A percentile compares a stretch with the other conserved stretches of the same genome.
Conservation (phyloP, 2,329 filamentous ascomycete genomes). For the Xylariaceae sp. region DNA sequence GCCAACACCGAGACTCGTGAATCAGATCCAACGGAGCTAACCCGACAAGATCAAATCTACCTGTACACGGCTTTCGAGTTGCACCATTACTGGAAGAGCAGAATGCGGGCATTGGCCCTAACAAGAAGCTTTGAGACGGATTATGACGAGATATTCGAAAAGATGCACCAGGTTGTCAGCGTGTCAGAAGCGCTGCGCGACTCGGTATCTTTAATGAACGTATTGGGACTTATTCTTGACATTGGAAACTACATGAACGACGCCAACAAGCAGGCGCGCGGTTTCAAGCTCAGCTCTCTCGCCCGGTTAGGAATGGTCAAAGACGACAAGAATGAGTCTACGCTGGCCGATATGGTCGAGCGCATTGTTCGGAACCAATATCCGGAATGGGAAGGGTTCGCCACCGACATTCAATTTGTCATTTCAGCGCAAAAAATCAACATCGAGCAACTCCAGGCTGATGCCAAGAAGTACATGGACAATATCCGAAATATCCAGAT, state of each 20-base stretch:
- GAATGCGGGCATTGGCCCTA: slow-evolving; percentile 85
- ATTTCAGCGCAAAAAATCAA: slow-evolving; percentile 84
- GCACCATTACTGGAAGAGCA: slow-evolving; percentile 97
- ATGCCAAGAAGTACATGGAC: slow-evolving; percentile 89
- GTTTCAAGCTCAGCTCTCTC: slow-evolving; percentile 96
- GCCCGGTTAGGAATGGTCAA: slow-evolving; percentile 95
- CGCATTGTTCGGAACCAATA: slow-evolving; percentile 96
- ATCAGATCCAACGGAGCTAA: slow-evolving; percentile 82
- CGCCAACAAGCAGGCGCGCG: slow-evolving; percentile 94
- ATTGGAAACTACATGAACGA: slow-evolving; percentile 99
- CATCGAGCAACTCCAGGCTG: slow-evolving; percentile 82
- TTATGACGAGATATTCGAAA: slow-evolving; percentile 86
- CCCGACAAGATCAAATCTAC: slow-evolving; percentile 92
- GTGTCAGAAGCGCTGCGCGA: slow-evolving; percentile 89
- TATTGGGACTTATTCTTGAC: slow-evolving; percentile 91
- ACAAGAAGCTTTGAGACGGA: slow-evolving; percentile 82
- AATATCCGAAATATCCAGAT: slow-evolving; percentile 92
- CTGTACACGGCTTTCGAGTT: slow-evolving; percentile 90
- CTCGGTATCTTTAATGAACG: slow-evolving; percentile 91
- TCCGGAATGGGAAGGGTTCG: slow-evolving; percentile 88
- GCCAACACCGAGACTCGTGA: slow-evolving; percentile 76
- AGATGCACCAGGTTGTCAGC: slow-evolving; percentile 79
- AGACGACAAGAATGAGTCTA: slow-evolving; percentile 97
- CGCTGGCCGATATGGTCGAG: slow-evolving; percentile 92
- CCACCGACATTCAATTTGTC: slow-evolving; percentile 79